Evolutionary conservation across 441 rosid species (phyloP).

Genomic region (Jatropha multifida): DNA sequence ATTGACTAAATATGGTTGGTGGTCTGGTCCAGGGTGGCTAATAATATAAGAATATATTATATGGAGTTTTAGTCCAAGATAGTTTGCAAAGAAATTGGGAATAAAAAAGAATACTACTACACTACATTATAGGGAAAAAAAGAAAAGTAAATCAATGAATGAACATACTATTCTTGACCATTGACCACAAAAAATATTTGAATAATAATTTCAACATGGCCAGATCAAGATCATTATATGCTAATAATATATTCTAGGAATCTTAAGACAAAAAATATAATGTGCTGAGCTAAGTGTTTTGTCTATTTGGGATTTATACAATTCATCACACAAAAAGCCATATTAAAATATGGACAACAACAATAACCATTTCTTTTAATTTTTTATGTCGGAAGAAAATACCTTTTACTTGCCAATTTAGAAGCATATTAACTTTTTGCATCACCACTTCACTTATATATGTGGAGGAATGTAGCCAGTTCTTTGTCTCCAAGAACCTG

Average conservation of each 20-base stretch:
- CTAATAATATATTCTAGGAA: background rate
- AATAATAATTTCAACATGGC: constrained; percentile 1
- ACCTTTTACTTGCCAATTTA: background rate
- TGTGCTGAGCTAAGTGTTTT: background rate
- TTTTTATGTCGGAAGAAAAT: background rate
- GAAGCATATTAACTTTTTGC: background rate
- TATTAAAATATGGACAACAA: background rate
- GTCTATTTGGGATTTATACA: background rate
- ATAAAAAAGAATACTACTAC: background rate
- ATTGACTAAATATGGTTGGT: constrained; percentile 1
- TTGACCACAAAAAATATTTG: background rate
- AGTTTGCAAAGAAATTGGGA: background rate
- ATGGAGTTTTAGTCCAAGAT: background rate
- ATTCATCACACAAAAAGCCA: background rate
- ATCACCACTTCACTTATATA: background rate
- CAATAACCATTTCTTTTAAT: background rate
- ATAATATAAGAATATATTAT: background rate
- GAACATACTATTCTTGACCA: constrained; percentile 3
- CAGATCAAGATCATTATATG: background rate
- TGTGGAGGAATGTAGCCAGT: background rate
- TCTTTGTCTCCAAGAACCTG: background rate
- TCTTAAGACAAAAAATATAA: background rate
- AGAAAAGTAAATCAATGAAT: background rate
- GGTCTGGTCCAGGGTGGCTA: constrained; percentile 1
- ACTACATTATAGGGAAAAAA: background rate